These are phyloP conservation scores for Forsythia viridissima DNA, from an alignment of 257 asterid species.

Conservation along the genomic window DNA sequence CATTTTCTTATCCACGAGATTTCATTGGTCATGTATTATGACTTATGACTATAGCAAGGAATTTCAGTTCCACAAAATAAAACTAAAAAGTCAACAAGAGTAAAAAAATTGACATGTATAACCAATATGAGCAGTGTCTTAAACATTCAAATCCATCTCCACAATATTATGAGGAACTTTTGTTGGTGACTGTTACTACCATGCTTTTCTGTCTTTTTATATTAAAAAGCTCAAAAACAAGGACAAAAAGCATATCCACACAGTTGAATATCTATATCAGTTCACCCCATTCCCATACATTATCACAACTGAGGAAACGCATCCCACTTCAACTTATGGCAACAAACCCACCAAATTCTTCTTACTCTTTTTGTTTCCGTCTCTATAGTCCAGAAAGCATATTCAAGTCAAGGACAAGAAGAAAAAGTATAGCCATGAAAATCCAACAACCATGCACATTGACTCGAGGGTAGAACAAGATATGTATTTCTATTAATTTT, in stretches of 20 bases:
- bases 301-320: not conserved
- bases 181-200: not conserved
- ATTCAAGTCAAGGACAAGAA: no score
- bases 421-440: no score
- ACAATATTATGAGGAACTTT: not conserved
- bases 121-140: slow-evolving; percentile 5
- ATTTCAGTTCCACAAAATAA: not conserved
- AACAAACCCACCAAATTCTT: not conserved
- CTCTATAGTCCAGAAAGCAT: no score
- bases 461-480: not conserved
- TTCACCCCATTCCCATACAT: not conserved
- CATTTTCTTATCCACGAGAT: not conserved
- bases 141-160: slow-evolving; percentile 3
- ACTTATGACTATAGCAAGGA: not conserved
- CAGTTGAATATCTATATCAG: not conserved
- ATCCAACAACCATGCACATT: not conserved
- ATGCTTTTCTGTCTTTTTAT: not conserved
- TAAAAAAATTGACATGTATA: not conserved
- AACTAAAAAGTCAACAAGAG: not conserved
- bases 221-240: not conserved
- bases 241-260: not conserved
- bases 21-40: not conserved
- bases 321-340: not conserved
- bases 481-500: not conserved
- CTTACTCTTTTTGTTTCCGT: not conserved